Base-by-base conservation (phyloP, 1,284 basidiomycete species). In the Ceratobasidium sp. region DNA sequence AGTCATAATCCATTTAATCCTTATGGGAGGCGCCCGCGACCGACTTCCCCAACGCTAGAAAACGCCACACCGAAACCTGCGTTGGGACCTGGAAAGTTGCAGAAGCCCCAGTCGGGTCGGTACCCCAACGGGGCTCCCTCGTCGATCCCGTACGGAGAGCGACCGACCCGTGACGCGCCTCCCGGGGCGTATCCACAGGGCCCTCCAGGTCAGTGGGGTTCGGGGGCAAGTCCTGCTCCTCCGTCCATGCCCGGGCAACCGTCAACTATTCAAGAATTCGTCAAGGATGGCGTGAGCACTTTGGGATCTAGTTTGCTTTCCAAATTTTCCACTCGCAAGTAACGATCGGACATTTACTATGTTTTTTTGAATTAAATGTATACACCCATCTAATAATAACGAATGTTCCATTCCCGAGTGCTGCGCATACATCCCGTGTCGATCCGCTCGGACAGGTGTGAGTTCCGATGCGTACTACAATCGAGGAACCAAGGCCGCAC, bases 251-350 rank as follows among this genome's bases (percentile, higher is more conserved):
- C 20, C n/a, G 56, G 56, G 17, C 56, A 58, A 25, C 56, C 56
- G 31, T 58, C 56, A 27, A 58, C 56, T 1, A 58, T 58, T 31
- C 58, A 62, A 7, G 58, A 62, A 22, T 22, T 50, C 15, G 45
- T 50, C 8, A 62, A 62, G 45, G 58, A 62, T 20, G 45, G 58
- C 7, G 58, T 62, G 10, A 27, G 25, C 58, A 49, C 58, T 4
- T 34, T 62, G 3, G 58, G 58, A 62, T 62, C 58, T 62, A 50
- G 58, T 50, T 50, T 62, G 45, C 27, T 62, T 17, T 25, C 25
- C 13, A 62, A 32, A 43, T 62, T 62, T 62, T 31, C 29, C 5
- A 62, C 58, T 49, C 58, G 58, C 42, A 62, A 62, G 31, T 62
- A 50, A 27, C 34, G n/a, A n/a, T n/a, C n/a, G n/a, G n/a, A n/a